A percentile compares a stretch with the other conserved stretches of the same genome.
Evolutionary conservation across 2,329 filamentous ascomycete genomes (phyloP).

Genomic region (Cladophialophora chaetospira): DNA sequence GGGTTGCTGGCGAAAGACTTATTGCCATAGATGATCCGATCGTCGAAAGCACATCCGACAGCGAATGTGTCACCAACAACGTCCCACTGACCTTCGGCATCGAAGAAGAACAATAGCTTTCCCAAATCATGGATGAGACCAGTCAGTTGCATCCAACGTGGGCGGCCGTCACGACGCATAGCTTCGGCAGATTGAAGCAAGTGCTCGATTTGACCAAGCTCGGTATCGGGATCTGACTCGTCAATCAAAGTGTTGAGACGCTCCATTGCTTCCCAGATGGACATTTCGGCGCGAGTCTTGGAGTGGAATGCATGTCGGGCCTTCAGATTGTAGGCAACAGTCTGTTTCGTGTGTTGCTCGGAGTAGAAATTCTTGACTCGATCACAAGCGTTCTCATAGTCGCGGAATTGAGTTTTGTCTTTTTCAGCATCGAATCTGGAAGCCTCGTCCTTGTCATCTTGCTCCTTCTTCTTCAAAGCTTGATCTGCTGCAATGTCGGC

Average conservation of each 20-base stretch:
- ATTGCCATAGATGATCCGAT: constrained; percentile 76
- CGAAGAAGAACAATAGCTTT: constrained; percentile 57
- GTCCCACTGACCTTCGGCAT: constrained; percentile 87
- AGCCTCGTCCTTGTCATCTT: constrained; percentile 46
- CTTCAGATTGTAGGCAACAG: constrained; percentile 73
- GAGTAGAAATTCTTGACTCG: constrained; percentile 85
- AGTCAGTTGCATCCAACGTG: constrained; percentile 52
- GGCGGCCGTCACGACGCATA: constrained; percentile 71
- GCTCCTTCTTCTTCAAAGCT: constrained; percentile 49
- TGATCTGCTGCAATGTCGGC: constrained; percentile 63
- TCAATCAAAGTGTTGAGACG: constrained; percentile 89
- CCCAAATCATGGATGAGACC: constrained; percentile 52
- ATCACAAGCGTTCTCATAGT: constrained; percentile 81
- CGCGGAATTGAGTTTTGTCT: constrained; percentile 77
- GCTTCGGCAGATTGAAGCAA: constrained; percentile 86
- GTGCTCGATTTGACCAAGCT: constrained; percentile 85
- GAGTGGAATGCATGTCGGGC: constrained; percentile 72
- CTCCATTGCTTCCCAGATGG: constrained; percentile 89
- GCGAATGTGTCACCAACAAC: constrained; percentile 69
- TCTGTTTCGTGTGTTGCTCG: constrained; percentile 65
- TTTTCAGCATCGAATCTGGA: constrained; percentile 73
- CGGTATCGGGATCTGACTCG: constrained; percentile 87
- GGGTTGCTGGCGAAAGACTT: constrained; percentile 74
- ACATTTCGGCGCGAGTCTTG: constrained; percentile 72
- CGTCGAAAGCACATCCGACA: constrained; percentile 56